Percentiles rank a stretch among this genome's conserved stretches.
These are phyloP conservation scores for Fusarium luffae DNA, from an alignment of 2,329 filamentous ascomycete species.

Conservation along the genomic window DNA sequence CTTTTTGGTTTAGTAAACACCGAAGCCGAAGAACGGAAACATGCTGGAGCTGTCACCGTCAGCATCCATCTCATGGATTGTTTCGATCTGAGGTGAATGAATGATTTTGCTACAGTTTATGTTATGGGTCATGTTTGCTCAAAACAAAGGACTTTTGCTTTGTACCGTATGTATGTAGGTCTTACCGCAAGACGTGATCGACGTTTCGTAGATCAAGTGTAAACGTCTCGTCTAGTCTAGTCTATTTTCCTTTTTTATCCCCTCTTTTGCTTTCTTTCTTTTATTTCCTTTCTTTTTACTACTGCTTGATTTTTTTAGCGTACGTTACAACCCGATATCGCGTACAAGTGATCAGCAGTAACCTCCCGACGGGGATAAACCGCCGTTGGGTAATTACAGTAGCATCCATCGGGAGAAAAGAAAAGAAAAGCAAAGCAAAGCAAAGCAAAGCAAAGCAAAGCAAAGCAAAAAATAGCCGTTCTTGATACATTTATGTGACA, in stretches of 20 bases:
- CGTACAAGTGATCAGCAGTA: conserved; percentile 23
- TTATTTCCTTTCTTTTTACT: conserved; percentile 1
- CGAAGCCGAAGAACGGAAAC: conserved; percentile 7
- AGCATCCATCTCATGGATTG: background rate
- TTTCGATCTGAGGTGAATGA: background rate
- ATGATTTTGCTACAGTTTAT: background rate
- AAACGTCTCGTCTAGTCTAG: background rate
- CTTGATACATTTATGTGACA: background rate
- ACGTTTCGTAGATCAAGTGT: conserved; percentile 25
- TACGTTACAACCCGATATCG: conserved; percentile 12
- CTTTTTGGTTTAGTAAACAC: conserved; percentile 14
- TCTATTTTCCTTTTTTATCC: background rate
- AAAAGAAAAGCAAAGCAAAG: background rate
- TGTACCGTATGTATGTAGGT: background rate
- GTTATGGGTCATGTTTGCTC: background rate
- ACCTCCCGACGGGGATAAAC: conserved; percentile 17
- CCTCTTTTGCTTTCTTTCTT: background rate
- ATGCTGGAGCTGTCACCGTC: conserved; percentile 9
- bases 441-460: background rate
- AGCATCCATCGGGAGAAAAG: background rate
- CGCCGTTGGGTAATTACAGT: background rate
- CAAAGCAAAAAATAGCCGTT: conserved; percentile 7
- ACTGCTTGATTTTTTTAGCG: background rate
- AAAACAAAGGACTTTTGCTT: background rate
- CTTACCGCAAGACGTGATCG: conserved; percentile 9